A percentile compares a stretch with the other conserved stretches of the same genome.
Conservation (phyloP, 1,284 basidiomycete species). For the Ganoderma sinense region DNA sequence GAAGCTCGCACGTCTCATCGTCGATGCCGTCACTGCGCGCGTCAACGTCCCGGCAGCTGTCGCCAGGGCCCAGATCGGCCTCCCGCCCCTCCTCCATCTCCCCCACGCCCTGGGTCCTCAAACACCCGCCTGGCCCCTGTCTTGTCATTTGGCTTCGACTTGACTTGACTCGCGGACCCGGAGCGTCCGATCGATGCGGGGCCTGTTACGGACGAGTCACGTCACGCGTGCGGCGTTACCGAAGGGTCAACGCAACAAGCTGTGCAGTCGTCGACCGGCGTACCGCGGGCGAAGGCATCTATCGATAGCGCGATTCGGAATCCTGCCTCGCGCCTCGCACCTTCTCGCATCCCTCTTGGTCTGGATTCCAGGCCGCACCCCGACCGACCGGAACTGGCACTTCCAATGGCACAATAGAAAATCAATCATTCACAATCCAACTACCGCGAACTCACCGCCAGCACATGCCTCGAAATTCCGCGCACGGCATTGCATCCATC, state of each 20-base stretch:
- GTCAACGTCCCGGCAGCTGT: conserved; percentile 17
- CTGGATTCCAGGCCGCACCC: background rate
- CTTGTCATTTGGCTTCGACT: background rate
- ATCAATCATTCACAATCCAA: conserved; percentile 16
- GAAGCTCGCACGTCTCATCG: conserved; percentile 11
- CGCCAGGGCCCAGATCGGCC: conserved; percentile 17
- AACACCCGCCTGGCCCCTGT: background rate
- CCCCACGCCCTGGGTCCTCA: background rate
- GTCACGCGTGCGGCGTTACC: conserved; percentile 6
- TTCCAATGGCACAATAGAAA: background rate
- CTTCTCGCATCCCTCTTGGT: background rate
- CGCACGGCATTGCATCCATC: background rate
- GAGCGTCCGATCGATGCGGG: background rate
- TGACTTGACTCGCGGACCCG: background rate
- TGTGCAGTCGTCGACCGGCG: conserved; percentile 5
- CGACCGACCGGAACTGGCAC: background rate
- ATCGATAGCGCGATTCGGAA: conserved; percentile 17
- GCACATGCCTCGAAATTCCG: background rate
- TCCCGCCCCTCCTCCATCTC: conserved; percentile 1
- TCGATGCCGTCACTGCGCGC: conserved; percentile 27
- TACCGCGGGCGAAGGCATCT: background rate
- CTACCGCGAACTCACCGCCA: conserved; percentile 1
- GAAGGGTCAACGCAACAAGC: background rate
- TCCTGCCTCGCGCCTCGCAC: conserved; percentile 5
- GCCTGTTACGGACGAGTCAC: background rate